Percentiles rank a stretch among this genome's conserved stretches.
phyloP scores from a whole-genome alignment of 352 stramenopile species.

The Thalassiosira exigua region DNA sequence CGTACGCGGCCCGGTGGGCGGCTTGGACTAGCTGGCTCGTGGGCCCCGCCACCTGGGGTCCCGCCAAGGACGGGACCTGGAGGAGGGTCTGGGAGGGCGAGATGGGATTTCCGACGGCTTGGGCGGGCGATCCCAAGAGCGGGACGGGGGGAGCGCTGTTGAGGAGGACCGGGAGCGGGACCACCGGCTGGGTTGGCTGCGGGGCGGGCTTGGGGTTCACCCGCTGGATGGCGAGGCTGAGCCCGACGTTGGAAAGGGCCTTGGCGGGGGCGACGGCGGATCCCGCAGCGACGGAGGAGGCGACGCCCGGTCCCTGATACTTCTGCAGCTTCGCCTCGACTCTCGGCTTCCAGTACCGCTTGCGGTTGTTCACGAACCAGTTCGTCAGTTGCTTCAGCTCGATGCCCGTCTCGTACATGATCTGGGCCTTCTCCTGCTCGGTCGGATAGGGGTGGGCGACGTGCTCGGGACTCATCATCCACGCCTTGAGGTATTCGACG shows the following conservation, averaged over 20 bases:
- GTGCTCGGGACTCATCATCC: slow-evolving; percentile 65
- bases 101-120: slow-evolving; percentile 1
- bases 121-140: too few relatives aligned
- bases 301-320: neutral
- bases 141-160: too few relatives aligned
- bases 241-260: neutral
- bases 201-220: slow-evolving; percentile 25
- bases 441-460: slow-evolving; percentile 64
- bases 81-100: slow-evolving; percentile 1
- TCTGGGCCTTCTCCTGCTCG: slow-evolving; percentile 55
- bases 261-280: neutral
- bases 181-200: too few relatives aligned
- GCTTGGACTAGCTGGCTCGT: too few relatives aligned
- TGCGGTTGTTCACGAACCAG: slow-evolving; percentile 81
- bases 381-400: slow-evolving; percentile 77
- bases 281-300: neutral
- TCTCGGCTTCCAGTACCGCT: slow-evolving; percentile 78
- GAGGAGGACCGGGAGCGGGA: too few relatives aligned
- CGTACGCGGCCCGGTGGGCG: too few relatives aligned
- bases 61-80: neutral
- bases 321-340: slow-evolving; percentile 66
- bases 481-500: slow-evolving; percentile 63
- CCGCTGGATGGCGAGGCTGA: neutral
- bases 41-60: too few relatives aligned
- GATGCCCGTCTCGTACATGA: slow-evolving; percentile 67